These are phyloP conservation scores for Fusarium napiforme DNA, from an alignment of 2,329 filamentous ascomycete genomes.

Conservation along the genomic window DNA sequence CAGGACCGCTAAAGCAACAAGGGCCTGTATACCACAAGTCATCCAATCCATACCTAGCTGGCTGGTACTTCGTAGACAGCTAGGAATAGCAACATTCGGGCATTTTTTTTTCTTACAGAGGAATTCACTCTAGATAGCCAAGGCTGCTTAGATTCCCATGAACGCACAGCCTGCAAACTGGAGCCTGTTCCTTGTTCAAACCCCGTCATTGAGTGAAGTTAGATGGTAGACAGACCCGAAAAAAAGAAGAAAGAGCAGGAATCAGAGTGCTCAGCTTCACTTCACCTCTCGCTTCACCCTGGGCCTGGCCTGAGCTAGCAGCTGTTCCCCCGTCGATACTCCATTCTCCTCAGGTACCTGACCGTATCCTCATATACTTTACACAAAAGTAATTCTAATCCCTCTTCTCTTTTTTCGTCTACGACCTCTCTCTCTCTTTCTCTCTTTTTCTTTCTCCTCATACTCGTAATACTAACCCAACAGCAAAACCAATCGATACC, in stretches of 20 bases:
- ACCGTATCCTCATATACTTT: background rate
- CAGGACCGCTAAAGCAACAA: conserved; percentile 29
- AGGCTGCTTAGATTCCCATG: conserved; percentile 23
- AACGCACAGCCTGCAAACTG: conserved; percentile 37
- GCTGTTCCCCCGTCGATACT: conserved; percentile 14
- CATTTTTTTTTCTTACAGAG: background rate
- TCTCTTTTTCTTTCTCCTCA: conserved; percentile 2
- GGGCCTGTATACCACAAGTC: conserved; percentile 3
- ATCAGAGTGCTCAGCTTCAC: conserved; percentile 32
- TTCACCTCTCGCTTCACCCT: conserved; percentile 11
- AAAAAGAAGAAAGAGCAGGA: conserved; percentile 10
- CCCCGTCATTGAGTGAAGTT: conserved; percentile 14
- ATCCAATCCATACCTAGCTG: background rate
- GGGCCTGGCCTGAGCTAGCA: conserved; percentile 13
- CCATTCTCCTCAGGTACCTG: conserved; percentile 19
- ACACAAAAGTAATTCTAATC: conserved; percentile 5
- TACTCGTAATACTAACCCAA: conserved; percentile 36
- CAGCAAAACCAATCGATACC: conserved; percentile 17
- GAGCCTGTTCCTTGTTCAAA: conserved; percentile 24
- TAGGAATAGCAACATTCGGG: conserved; percentile 22
- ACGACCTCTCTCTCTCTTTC: background rate
- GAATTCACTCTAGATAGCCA: conserved; percentile 15
- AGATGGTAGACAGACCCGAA: background rate
- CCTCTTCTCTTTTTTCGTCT: conserved; percentile 10
- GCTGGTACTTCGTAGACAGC: background rate